Base-by-base conservation (phyloP, 2,329 filamentous ascomycete species). In the Davidsoniella neocaledoniae region DNA sequence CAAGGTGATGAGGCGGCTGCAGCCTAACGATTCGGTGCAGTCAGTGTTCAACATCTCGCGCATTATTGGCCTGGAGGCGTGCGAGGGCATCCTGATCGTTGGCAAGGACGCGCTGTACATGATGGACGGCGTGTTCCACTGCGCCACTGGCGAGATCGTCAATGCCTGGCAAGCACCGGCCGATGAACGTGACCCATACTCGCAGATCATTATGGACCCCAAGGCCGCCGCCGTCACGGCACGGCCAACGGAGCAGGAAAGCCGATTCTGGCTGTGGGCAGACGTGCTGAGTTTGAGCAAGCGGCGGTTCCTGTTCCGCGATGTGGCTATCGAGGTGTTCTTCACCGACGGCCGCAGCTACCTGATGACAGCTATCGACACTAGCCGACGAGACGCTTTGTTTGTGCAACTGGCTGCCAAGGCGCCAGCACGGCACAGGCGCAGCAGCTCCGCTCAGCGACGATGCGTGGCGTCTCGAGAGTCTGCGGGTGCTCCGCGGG, bases 341-440 rank as follows among this genome's bases (percentile, higher is more conserved):
- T 98, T 98, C 61, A 88, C 87, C 0, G 93, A 98, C 61, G 91
- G 91, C 1, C 81, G 87, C 50, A 98, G 91, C 65, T 98, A 96
- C 61, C 71, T 98, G 14, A 66, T 98, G 51, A 96, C 90, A 0
- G 80, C 87, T 2, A 82, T 87, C 51, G 86, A 83, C 36, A 73
- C 83, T 0, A 66, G 68, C 29, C 69, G 79, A 37, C 77, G 91
- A 54, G 86, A 98, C 60, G 84, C 90, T 51, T 70, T 98, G 2
- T 87, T 85, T 56, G 70, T 73, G 14, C 85, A 83, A 55, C 77
- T 98, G 46, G 72, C 80, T 19, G 72, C 70, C 54, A 87, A 88
- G 63, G 86, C 88, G 5, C 86, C 86, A 2, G n/a, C 86, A 91
- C 55, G 83, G 74, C 53, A 79, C 81, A 29, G 75, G 77, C 1